Percentiles rank a stretch among this genome's conserved stretches.
Conservation (phyloP, 169 alveolate species). For the Eimeria acervulina region DNA sequence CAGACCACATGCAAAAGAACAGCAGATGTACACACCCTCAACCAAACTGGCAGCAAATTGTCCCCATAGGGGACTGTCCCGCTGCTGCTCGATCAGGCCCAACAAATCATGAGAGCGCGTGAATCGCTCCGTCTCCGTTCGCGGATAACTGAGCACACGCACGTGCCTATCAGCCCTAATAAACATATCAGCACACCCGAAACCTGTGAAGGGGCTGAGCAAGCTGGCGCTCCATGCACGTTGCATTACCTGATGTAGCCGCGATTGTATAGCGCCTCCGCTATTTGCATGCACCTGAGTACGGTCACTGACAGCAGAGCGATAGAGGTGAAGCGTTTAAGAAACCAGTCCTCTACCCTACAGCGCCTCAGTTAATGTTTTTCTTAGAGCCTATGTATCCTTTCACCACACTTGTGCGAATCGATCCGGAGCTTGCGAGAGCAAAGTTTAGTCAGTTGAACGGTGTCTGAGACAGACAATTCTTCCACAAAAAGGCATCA, state of each 20-base stretch:
- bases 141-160: slow-evolving; percentile 98
- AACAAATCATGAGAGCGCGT: slow-evolving; percentile 94
- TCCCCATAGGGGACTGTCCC: slow-evolving; percentile 94
- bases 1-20: not conserved
- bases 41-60: slow-evolving; percentile 91
- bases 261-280: slow-evolving; percentile 97
- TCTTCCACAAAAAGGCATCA: not conserved
- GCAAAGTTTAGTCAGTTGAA: slow-evolving; percentile 89
- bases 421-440: slow-evolving; percentile 84
- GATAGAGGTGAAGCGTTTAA: not conserved
- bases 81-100: slow-evolving; percentile 89
- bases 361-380: not conserved
- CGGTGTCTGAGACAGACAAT: slow-evolving; percentile 85
- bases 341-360: too few relatives aligned
- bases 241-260: slow-evolving; percentile 83
- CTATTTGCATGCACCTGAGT: slow-evolving; percentile 96
- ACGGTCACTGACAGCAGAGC: not conserved
- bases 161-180: slow-evolving; percentile 56
- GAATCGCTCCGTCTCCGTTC: slow-evolving; percentile 99
- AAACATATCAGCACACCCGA: not conserved
- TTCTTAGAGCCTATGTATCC: not conserved
- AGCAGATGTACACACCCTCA: slow-evolving; percentile 64
- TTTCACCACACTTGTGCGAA: slow-evolving; percentile 48
- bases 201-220: not conserved
- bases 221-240: not conserved